Evolutionary conservation across 495 filamentous ascomycete genomes (phyloP), one percentile per base, ranked within the genome.

Genomic region (Neohortaea acidophila): DNA sequence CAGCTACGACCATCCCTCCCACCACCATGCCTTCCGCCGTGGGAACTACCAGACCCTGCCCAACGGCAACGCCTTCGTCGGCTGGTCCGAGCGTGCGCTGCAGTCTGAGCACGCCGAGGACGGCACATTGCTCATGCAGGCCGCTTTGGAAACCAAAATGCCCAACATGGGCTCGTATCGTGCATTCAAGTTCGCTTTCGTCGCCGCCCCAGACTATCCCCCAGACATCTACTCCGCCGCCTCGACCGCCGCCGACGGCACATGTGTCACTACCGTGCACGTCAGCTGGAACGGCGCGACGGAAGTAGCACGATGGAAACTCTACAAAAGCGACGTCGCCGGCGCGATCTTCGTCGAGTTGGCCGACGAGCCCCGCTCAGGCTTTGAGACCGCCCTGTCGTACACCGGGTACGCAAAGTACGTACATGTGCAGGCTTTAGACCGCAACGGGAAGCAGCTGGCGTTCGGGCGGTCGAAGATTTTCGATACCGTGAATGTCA

Each of bases 231-330:
- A 29, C 35, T 23, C 41, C 26, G 18, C 14, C 2, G 25, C 10
- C 12, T 28, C 30, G 13, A 24, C 5, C 11, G 18, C 18, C 13
- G 5, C 20, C 3, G 28, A 18, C 2, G 37, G n/a, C 20, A 18
- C 19, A 9, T 29, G 25, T 11, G 10, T 17, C 9, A 40, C 19
- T 2, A 15, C 33, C 12, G 38, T 47, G 28, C 31, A 47, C 30
- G 47, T 31, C 7, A 37, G 31, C 38, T 50, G 47, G 47, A 50
- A 50, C 28, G 47, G 47, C 34, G 43, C 43, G 2, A 50, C 47
- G 25, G 43, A 47, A 20, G 43, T 50, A 10, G 21, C 4, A 15
- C 25, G 13, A 2, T 45, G 43, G 43, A 18, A 18, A 9, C 35
- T 44, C 7, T 24, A 8, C 33, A 29, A 38, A 17, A 36, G 32